phyloP scores from a whole-genome alignment of 345 rosid genomes.

The Physaria fendleri region DNA sequence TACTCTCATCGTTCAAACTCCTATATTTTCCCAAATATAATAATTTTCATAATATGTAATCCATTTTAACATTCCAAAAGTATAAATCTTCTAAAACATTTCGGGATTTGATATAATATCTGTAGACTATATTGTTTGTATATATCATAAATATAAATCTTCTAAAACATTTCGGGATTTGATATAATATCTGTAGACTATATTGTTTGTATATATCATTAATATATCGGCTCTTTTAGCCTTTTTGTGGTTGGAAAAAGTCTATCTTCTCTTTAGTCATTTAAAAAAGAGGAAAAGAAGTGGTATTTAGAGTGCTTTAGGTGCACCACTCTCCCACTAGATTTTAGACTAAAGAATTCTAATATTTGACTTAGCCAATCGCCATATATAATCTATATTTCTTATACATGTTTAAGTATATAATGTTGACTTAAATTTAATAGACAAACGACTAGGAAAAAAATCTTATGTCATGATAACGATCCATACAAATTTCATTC shows the following conservation, averaged over 20 bases:
- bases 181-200: neutral
- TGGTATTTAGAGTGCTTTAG: constrained; percentile 2
- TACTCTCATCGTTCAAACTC: no score
- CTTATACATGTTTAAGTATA: neutral
- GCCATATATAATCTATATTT: neutral
- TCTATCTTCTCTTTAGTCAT: neutral
- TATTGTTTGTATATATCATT: neutral
- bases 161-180: neutral
- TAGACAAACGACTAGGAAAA: neutral
- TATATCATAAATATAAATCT: neutral
- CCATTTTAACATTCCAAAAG: neutral
- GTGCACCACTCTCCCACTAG: constrained; percentile 20
- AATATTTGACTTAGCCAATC: neutral
- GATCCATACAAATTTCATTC: neutral
- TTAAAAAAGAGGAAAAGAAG: neutral
- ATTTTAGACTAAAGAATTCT: neutral
- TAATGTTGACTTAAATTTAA: neutral
- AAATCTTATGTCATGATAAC: neutral
- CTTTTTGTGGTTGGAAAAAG: constrained; percentile 4
- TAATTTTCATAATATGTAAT: neutral
- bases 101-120: no score
- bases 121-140: neutral
- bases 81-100: neutral
- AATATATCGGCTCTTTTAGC: neutral
- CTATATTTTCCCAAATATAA: neutral